Base-by-base conservation (phyloP, 192 early-diverging fungal genomes). In the Coemansia sp. region DNA sequence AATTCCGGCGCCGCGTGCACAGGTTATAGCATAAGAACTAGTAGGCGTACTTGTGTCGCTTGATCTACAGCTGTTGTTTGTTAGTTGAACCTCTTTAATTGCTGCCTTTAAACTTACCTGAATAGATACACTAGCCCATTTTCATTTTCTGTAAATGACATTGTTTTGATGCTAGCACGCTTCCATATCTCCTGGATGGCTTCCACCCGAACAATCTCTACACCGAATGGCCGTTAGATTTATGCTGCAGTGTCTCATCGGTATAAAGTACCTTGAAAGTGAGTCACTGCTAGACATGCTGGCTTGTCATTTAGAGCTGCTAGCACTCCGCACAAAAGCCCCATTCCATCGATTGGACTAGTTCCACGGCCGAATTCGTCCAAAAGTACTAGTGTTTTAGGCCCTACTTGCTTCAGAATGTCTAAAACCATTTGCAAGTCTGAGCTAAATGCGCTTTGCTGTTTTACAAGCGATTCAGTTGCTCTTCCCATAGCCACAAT, bases 201-300 rank as follows among this genome's bases (percentile, higher is more conserved):
- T 6, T 19, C 11, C 0, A 72, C 21, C 5, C 41, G 6, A 3
- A 16, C 50, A 21, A 72, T 62, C 14, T 72, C 70, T 72, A 72
- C 26, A 51, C 4, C 10, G 3, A 35, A 15, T 33, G 26, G 6
- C 12, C 2, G 23, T 26, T 26, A 26, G 23, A 3, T 26, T 26
- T 26, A 4, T 26, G 23, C 23, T 26, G 23, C 4, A 4, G 23
- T 26, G 23, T 26, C 4, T 26, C 1, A 4, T 26, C 4, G n/a
- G n/a, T 26, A 26, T 4, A 26, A 26, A 3, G 39, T 81, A 87
- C 86, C 88, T 65, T 95, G 91, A 58, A 93, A 97, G 63, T 97
- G 94, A 0, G 94, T 97, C 6, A 86, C 86, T 0, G 87, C 86
- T 23, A 94, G 19, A 0, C 94, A 68, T 19, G 79, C 81, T 31